phyloP scores from a whole-genome alignment of 208 protist species.

The Leishmania gerbilli region DNA sequence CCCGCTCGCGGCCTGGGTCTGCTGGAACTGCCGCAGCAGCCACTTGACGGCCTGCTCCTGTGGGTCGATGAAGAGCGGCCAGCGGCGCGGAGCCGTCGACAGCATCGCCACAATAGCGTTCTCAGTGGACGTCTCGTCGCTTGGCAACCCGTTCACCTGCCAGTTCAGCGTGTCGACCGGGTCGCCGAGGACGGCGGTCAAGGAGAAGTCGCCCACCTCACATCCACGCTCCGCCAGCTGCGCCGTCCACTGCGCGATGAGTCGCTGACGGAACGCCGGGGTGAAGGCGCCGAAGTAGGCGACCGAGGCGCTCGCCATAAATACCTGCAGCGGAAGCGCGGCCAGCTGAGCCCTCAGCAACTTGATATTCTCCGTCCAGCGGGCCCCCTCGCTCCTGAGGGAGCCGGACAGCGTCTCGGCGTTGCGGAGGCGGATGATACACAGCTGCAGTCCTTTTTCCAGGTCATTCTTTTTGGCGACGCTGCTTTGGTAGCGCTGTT shows the following conservation, averaged over 20 bases:
- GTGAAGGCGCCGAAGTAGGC: constrained; percentile 97
- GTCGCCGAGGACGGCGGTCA: constrained; percentile 87
- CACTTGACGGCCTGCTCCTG: constrained; percentile 96
- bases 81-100: constrained; percentile 80
- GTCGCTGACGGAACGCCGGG: constrained; percentile 87
- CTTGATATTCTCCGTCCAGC: constrained; percentile 94
- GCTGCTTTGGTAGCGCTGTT: constrained; percentile 89
- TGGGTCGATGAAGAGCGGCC: constrained; percentile 96
- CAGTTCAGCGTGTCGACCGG: constrained; percentile 96
- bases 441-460: constrained; percentile 85
- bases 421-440: constrained; percentile 90
- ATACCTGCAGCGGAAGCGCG: constrained; percentile 93
- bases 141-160: constrained; percentile 96
- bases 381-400: constrained; percentile 93
- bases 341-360: constrained; percentile 63
- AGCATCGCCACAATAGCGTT: constrained; percentile 95
- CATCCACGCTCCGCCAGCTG: constrained; percentile 57
- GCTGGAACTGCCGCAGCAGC: constrained; percentile 85
- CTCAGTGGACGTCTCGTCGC: constrained; percentile 96
- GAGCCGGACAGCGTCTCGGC: constrained; percentile 95
- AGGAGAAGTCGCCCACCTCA: constrained; percentile 47
- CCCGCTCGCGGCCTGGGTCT: constrained; percentile 24
- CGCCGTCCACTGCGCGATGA: constrained; percentile 80
- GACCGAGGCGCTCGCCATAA: constrained; percentile 94
- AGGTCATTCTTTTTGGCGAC: constrained; percentile 90